phyloP scores from a whole-genome alignment of 805 yeast genomes.

The Metschnikowia shivogae region DNA sequence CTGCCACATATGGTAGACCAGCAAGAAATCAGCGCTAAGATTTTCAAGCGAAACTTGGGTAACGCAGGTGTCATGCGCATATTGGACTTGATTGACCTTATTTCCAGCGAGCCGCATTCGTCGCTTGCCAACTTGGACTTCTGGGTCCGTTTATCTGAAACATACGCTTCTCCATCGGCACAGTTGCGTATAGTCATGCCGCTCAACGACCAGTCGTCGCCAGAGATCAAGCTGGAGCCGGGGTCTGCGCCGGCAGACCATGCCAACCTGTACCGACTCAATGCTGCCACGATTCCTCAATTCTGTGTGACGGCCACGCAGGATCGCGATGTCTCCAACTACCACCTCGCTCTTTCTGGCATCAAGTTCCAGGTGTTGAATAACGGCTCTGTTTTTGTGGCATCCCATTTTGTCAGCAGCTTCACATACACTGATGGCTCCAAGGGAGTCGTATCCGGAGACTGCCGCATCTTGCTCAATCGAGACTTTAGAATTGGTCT shows the following conservation, averaged over 20 bases:
- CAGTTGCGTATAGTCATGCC: slow-evolving; percentile 28
- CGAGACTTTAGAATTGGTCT: slow-evolving; percentile 65
- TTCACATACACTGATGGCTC: slow-evolving; percentile 65
- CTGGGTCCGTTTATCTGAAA: slow-evolving; percentile 35
- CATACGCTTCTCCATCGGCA: slow-evolving; percentile 31
- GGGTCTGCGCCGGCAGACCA: slow-evolving; percentile 1
- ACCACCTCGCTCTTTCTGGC: slow-evolving; percentile 32
- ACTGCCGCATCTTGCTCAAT: slow-evolving; percentile 58
- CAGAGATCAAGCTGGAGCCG: neutral
- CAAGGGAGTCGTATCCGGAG: slow-evolving; percentile 57
- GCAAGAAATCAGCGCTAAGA: slow-evolving; percentile 22
- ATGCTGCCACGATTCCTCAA: slow-evolving; percentile 60
- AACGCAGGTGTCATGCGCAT: slow-evolving; percentile 40
- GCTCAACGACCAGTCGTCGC: slow-evolving; percentile 4
- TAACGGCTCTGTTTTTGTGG: slow-evolving; percentile 36
- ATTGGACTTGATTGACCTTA: slow-evolving; percentile 37
- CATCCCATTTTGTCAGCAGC: slow-evolving; percentile 25
- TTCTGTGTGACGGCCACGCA: slow-evolving; percentile 51
- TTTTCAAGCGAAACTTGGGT: slow-evolving; percentile 38
- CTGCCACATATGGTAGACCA: slow-evolving; percentile 4
- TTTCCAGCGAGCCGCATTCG: slow-evolving; percentile 31
- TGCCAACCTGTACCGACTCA: slow-evolving; percentile 53
- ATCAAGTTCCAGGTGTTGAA: slow-evolving; percentile 37
- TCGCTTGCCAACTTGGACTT: slow-evolving; percentile 28
- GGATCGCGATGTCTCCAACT: slow-evolving; percentile 35